phyloP scores from a whole-genome alignment of 192 early-diverging fungal species.

The Coemansia sp. region DNA sequence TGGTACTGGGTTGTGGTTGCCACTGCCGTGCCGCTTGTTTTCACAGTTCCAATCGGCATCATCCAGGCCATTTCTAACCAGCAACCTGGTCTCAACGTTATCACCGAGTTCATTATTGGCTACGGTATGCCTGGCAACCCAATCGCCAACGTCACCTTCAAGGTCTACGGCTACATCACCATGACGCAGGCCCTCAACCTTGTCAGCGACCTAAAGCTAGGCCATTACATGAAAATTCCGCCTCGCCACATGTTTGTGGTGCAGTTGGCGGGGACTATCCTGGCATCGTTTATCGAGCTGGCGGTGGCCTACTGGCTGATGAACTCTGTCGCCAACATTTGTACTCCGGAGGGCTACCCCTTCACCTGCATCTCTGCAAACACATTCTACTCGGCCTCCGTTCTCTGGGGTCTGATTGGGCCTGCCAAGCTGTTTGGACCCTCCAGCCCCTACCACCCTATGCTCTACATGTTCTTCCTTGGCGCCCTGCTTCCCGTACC shows the following conservation, averaged over 20 bases:
- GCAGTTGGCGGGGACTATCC: constrained; percentile 70
- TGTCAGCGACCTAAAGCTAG: constrained; percentile 68
- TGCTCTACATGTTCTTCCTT: constrained; percentile 58
- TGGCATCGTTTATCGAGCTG: constrained; percentile 69
- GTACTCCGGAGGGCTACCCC: constrained; percentile 63
- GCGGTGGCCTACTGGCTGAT: constrained; percentile 70
- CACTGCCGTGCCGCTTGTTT: constrained; percentile 61
- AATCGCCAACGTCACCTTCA: constrained; percentile 84
- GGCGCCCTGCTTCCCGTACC: constrained; percentile 73
- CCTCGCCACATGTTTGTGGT: constrained; percentile 79
- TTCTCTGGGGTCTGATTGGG: constrained; percentile 80
- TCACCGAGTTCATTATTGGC: constrained; percentile 85
- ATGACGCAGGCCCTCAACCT: constrained; percentile 79
- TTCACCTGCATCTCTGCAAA: constrained; percentile 64
- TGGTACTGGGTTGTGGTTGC: constrained; percentile 76
- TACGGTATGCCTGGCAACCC: constrained; percentile 77
- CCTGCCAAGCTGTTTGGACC: constrained; percentile 69
- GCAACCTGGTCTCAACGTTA: constrained; percentile 76
- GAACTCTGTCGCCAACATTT: constrained; percentile 60
- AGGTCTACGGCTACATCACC: constrained; percentile 78
- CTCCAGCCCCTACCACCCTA: constrained; percentile 57
- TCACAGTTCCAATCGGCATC: constrained; percentile 79
- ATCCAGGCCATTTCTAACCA: constrained; percentile 77
- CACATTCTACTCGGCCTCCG: constrained; percentile 69
- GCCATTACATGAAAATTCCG: constrained; percentile 83